phyloP scores from a whole-genome alignment of 306 rosid species.

The Prosopis cineraria region DNA sequence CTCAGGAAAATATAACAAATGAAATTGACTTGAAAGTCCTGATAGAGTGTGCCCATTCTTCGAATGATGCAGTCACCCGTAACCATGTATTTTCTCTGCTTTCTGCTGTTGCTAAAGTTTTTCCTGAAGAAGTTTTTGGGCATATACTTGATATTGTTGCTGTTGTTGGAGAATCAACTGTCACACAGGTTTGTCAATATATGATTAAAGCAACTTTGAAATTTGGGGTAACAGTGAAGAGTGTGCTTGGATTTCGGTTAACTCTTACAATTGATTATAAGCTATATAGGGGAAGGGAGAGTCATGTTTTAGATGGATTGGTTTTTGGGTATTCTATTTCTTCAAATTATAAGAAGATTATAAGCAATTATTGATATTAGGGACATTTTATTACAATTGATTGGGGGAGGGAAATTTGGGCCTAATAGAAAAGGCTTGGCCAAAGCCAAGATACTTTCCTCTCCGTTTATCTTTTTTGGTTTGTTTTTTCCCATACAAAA shows the following conservation, averaged over 20 bases:
- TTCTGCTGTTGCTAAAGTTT: constrained; percentile 59
- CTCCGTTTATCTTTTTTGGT: background rate
- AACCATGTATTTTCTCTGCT: constrained; percentile 77
- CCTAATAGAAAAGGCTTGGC: background rate
- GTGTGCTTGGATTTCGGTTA: constrained; percentile 11
- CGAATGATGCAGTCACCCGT: constrained; percentile 59
- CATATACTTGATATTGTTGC: constrained; percentile 70
- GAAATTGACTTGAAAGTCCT: constrained; percentile 55
- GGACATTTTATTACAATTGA: background rate
- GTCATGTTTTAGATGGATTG: background rate
- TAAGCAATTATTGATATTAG: background rate
- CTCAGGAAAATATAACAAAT: constrained; percentile 53
- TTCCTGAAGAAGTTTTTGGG: constrained; percentile 62
- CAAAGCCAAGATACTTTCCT: background rate
- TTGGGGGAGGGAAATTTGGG: background rate
- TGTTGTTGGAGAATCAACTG: constrained; percentile 72
- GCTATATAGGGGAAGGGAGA: background rate
- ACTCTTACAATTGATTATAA: background rate
- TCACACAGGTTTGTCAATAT: constrained; percentile 69
- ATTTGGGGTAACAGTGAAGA: background rate
- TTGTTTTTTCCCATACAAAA: background rate
- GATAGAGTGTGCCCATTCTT: constrained; percentile 64
- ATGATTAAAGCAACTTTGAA: constrained; percentile 28
- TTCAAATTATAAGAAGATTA: background rate
- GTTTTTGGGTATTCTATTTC: background rate